Evolutionary conservation across 345 rosid genomes (phyloP).

Genomic region (Murraya paniculata): DNA sequence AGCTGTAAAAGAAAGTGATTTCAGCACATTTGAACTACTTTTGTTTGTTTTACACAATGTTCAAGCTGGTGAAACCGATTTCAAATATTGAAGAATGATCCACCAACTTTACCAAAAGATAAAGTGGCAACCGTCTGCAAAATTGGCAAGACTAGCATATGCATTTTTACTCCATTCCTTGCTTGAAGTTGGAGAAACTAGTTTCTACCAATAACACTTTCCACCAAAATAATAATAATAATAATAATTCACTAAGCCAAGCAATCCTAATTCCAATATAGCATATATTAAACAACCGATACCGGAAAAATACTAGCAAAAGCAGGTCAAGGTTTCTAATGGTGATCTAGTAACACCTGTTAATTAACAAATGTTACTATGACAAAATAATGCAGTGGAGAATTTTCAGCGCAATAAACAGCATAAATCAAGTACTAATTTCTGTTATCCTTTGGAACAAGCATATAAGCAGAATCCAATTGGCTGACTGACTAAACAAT

Average conservation of each 20-base stretch:
- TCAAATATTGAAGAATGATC: background rate
- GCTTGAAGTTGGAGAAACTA: background rate
- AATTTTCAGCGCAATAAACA: no score
- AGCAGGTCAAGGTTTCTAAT: background rate
- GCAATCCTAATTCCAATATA: background rate
- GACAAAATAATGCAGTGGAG: no score
- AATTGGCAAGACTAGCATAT: background rate
- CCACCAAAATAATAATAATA: background rate
- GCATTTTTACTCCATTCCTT: background rate
- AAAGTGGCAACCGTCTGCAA: background rate
- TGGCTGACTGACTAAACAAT: constrained; percentile 1
- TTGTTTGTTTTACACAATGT: background rate
- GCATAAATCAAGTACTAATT: background rate
- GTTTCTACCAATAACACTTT: background rate
- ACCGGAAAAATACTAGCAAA: background rate
- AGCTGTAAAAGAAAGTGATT: background rate
- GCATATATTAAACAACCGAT: background rate
- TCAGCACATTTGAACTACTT: background rate
- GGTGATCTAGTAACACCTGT: background rate
- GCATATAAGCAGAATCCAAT: background rate
- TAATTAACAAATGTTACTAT: background rate
- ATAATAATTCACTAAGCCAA: background rate
- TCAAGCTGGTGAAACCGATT: background rate
- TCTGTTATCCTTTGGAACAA: background rate
- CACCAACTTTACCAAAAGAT: background rate